Evolutionary conservation across 148 eudicot genomes (phyloP), one percentile per base, ranked within the genome.

Genomic region (Camellia lanceoleosa): DNA sequence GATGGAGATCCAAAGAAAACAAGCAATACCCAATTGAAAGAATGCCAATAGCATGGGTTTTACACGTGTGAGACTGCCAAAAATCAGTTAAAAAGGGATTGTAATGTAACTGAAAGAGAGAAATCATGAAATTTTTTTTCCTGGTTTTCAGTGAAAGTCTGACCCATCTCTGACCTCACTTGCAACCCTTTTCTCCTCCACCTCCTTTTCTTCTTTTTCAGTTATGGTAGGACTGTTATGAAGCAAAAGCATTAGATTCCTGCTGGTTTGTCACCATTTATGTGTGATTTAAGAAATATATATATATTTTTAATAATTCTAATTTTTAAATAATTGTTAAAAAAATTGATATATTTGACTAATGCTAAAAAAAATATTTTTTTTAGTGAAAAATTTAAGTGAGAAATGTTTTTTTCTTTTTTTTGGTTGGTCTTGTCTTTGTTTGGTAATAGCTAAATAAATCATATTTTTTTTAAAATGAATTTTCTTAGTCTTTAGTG

Each of bases 61-160:
- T 78, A 81, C 87, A 84, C 82, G 86, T 87, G 85, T 74, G 74
- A 76, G 44, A 19, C 88, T 82, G 91, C 86, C 88, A 84, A 83
- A 30, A 86, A 79, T 83, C 84, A 80, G 92, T 88, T 87, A 81
- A 80, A 89, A 86, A 82, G 55, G 61, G 62, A 72, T 65, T 82
- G 78, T 80, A 81, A 76, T 82, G 78, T 78, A 81, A 76, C 84
- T 79, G 72, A 82, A 30, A 79, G 73, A 82, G 74, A 69, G 71
- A 60, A 75, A 49, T 72, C 74, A 82, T 63, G 80, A 66, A 80
- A 23, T 68, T 54, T 9, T 42, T 58, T 59, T 67, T 67, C 89
- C 93, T 83, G 86, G 88, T 84, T 87, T 89, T 94, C 90, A 87
- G 93, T 84, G 91, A 83, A 82, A 80, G 74, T 14, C 72, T 74